A percentile compares a stretch with the other conserved stretches of the same genome.
Conservation (phyloP, 1,284 basidiomycete genomes). For the Abortiporus biennis region DNA sequence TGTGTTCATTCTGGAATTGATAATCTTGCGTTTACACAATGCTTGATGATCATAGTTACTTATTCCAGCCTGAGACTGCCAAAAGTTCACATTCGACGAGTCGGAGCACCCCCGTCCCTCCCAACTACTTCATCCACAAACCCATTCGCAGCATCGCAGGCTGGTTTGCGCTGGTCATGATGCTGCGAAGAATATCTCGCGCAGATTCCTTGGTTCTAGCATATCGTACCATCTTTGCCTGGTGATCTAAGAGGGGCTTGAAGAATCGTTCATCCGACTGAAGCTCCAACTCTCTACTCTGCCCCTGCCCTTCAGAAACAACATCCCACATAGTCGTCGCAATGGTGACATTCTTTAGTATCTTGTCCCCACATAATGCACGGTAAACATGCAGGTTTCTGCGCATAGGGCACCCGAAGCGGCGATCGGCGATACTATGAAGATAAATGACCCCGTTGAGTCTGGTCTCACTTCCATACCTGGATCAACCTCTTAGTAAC, state of each 20-base stretch:
- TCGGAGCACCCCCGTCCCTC: too few relatives aligned
- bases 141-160: conserved; percentile 11
- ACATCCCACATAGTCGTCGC: conserved; percentile 47
- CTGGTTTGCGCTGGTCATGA: conserved; percentile 9
- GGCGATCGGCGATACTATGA: conserved; percentile 44
- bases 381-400: conserved; percentile 43
- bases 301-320: too few relatives aligned
- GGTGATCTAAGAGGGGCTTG: conserved; percentile 17
- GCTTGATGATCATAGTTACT: too few relatives aligned
- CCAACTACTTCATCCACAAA: conserved; percentile 27
- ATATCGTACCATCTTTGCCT: conserved; percentile 16
- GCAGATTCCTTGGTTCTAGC: conserved; percentile 11
- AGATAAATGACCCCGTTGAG: conserved; percentile 45
- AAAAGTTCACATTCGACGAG: too few relatives aligned
- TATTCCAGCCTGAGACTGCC: too few relatives aligned
- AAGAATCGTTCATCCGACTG: conserved; percentile 14
- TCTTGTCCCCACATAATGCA: conserved; percentile 38
- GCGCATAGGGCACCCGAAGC: conserved; percentile 39
- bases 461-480: conserved; percentile 30
- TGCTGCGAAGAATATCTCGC: conserved; percentile 6
- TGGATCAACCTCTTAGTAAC: too few relatives aligned
- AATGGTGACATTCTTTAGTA: conserved; percentile 40
- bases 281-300: conserved; percentile 17
- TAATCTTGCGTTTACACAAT: too few relatives aligned
- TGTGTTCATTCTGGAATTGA: too few relatives aligned